These are phyloP conservation scores for Linnemannia exigua DNA, from an alignment of 192 early-diverging fungal genomes.

Conservation along the genomic window DNA sequence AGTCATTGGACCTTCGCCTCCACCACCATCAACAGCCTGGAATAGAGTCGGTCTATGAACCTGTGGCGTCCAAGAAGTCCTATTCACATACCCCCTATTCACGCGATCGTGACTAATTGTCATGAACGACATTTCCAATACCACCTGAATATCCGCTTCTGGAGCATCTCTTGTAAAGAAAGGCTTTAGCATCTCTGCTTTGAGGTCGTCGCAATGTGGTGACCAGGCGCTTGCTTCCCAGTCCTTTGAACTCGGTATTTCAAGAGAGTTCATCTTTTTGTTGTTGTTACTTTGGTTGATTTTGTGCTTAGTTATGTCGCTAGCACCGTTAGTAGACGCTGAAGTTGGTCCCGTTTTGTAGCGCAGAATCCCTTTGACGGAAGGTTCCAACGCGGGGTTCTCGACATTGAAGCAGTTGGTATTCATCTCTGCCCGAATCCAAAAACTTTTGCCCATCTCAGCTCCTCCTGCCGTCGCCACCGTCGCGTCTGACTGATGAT, in stretches of 20 bases:
- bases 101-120: not conserved
- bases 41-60: slow-evolving; percentile 2
- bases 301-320: no score
- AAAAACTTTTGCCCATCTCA: slow-evolving; percentile 27
- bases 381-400: slow-evolving; percentile 26
- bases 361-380: slow-evolving; percentile 35
- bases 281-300: not conserved
- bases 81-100: slow-evolving; percentile 23
- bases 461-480: not conserved
- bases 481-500: slow-evolving; percentile 34
- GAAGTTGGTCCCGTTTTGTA: slow-evolving; percentile 18
- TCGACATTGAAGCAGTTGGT: slow-evolving; percentile 32
- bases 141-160: not conserved
- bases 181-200: slow-evolving; percentile 24
- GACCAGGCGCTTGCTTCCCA: slow-evolving; percentile 15
- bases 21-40: slow-evolving; percentile 5
- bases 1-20: not conserved
- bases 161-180: slow-evolving; percentile 11
- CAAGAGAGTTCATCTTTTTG: not conserved
- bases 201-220: slow-evolving; percentile 10
- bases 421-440: slow-evolving; percentile 50
- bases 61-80: slow-evolving; percentile 20
- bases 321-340: not conserved
- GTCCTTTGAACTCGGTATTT: slow-evolving; percentile 4
- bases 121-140: slow-evolving; percentile 16